A percentile compares a stretch with the other conserved stretches of the same genome.
Evolutionary conservation across 305 asterid genomes (phyloP).

Genomic region (Fraxinus sp.): DNA sequence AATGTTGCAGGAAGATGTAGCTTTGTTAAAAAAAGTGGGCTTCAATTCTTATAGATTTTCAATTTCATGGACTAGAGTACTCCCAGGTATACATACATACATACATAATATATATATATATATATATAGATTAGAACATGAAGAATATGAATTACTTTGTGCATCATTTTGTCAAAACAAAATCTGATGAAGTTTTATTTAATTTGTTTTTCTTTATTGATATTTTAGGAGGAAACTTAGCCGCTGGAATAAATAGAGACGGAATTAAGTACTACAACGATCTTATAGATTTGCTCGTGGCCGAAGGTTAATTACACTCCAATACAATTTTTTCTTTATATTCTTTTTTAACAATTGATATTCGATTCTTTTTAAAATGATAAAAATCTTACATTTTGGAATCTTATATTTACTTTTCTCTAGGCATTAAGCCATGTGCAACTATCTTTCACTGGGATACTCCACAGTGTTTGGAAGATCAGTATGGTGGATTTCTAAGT

Average conservation of each 20-base stretch:
- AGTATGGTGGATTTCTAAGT: slow-evolving; percentile 14
- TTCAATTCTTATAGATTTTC: slow-evolving; percentile 21
- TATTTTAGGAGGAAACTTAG: slow-evolving; percentile 15
- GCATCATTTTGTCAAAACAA: not conserved
- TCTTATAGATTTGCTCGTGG: not conserved
- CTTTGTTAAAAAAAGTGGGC: not conserved
- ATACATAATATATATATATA: too few relatives aligned
- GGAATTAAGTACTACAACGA: slow-evolving; percentile 23
- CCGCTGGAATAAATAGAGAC: not conserved
- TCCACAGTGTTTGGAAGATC: slow-evolving; percentile 3
- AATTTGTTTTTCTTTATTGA: not conserved
- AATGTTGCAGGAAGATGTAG: not conserved
- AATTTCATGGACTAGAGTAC: slow-evolving; percentile 27
- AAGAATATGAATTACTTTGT: too few relatives aligned
- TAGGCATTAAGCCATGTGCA: slow-evolving; percentile 16
- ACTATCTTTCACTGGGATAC: slow-evolving; percentile 19
- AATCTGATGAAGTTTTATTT: not conserved
- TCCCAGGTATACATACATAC: not conserved
- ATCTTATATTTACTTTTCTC: not conserved
- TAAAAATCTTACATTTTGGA: not conserved
- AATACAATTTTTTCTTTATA: not conserved
- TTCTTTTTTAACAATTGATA: too few relatives aligned
- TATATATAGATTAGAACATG: too few relatives aligned
- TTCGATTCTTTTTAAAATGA: not conserved
- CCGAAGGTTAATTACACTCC: not conserved